A percentile compares a stretch with the other conserved stretches of the same genome.
Evolutionary conservation across 1,139 yeast genomes (phyloP).

Genomic region (Casaregolazyma lundiana): DNA sequence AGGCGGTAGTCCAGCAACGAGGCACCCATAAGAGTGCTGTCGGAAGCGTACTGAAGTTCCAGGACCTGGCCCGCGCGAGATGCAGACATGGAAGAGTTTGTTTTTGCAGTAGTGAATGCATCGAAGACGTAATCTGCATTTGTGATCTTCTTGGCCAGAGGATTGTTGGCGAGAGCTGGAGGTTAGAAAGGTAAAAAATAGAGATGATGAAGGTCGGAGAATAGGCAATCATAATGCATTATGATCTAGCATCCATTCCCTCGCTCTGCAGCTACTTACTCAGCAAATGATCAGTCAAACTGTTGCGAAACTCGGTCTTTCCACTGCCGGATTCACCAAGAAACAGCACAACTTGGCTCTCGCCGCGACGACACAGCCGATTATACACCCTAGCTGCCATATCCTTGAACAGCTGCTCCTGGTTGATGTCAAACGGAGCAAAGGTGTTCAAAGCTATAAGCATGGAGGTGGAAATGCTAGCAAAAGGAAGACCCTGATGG

Average conservation of each 20-base stretch:
- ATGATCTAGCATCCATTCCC: not conserved
- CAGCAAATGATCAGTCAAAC: constrained; percentile 31
- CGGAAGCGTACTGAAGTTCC: constrained; percentile 38
- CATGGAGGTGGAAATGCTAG: constrained; percentile 36
- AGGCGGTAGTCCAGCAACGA: constrained; percentile 37
- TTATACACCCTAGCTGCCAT: constrained; percentile 38
- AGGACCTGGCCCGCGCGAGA: constrained; percentile 39
- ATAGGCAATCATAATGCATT: not conserved
- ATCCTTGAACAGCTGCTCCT: constrained; percentile 37
- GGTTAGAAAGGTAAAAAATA: not conserved
- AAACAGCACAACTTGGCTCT: constrained; percentile 37
- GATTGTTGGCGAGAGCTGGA: constrained; percentile 35
- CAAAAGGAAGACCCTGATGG: constrained; percentile 40
- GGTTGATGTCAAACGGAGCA: constrained; percentile 35
- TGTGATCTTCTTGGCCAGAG: constrained; percentile 34
- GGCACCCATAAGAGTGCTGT: constrained; percentile 38
- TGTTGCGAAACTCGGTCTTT: constrained; percentile 36
- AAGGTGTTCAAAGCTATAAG: constrained; percentile 39
- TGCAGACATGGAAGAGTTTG: constrained; percentile 31
- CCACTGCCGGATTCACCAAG: constrained; percentile 41
- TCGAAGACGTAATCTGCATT: constrained; percentile 35
- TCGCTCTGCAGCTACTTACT: too few relatives aligned
- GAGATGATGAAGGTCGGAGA: not conserved
- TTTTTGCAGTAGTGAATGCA: constrained; percentile 39
- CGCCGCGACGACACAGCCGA: constrained; percentile 37